Evolutionary conservation across 2,329 filamentous ascomycete species (phyloP).

Genomic region (Penicillium expansum): DNA sequence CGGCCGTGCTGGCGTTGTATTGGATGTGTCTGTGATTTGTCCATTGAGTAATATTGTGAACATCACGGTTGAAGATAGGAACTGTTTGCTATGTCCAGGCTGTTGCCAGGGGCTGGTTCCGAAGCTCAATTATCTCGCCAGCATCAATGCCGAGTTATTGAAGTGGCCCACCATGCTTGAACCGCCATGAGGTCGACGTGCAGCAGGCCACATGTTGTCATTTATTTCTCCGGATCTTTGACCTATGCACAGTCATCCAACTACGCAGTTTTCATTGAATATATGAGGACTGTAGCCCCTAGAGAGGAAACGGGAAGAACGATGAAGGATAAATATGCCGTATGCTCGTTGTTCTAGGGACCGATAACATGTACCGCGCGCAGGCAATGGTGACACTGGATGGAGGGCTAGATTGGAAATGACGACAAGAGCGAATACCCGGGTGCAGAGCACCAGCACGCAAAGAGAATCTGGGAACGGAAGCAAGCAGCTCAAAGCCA

Average conservation of each 20-base stretch:
- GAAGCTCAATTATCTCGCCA: no score
- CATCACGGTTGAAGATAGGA: background rate
- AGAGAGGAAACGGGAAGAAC: background rate
- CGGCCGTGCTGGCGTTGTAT: constrained; percentile 48
- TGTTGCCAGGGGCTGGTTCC: background rate
- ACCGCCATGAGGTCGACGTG: no score
- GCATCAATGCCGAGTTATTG: no score
- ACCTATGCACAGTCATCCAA: background rate
- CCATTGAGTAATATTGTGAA: no score
- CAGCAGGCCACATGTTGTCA: no score
- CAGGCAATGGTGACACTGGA: background rate
- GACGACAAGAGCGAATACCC: background rate
- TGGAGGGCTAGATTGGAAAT: background rate
- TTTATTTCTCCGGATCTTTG: background rate
- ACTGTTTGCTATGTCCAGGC: background rate
- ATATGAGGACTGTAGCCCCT: background rate
- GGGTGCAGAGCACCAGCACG: background rate
- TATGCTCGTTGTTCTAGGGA: background rate
- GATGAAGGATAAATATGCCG: background rate
- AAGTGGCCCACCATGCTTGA: no score
- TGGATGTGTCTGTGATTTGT: constrained; percentile 13
- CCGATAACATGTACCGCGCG: background rate
- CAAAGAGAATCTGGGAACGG: background rate
- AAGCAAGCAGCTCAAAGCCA: background rate
- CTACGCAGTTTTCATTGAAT: background rate